These are phyloP conservation scores for Gnomoniopsis sp. DNA, from an alignment of 2,329 filamentous ascomycete species.

Conservation along the genomic window DNA sequence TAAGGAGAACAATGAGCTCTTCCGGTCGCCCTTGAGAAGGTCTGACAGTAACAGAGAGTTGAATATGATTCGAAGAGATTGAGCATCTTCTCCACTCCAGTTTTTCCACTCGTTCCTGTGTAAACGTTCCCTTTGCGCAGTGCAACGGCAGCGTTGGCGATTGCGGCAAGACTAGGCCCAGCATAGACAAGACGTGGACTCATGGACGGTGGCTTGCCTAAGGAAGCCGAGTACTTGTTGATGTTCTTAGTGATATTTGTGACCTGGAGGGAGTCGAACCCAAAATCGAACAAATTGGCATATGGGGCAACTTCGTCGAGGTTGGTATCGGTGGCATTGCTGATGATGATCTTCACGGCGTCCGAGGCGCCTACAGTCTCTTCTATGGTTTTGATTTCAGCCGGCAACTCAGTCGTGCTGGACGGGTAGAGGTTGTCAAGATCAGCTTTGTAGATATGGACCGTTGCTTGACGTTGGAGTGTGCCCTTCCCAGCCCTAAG, in stretches of 20 bases:
- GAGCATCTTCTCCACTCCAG: slow-evolving; percentile 7
- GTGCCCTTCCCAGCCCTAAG: slow-evolving; percentile 42
- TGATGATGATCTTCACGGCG: background rate
- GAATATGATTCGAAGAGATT: slow-evolving; percentile 4
- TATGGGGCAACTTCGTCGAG: background rate
- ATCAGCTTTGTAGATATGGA: slow-evolving; percentile 38
- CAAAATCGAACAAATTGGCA: slow-evolving; percentile 5
- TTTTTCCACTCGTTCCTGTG: background rate
- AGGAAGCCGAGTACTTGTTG: background rate
- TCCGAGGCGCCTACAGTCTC: background rate
- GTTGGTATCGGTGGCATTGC: background rate
- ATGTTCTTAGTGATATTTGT: background rate
- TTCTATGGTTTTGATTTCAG: background rate
- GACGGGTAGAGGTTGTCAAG: slow-evolving; percentile 37
- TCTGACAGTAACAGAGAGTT: slow-evolving; percentile 2
- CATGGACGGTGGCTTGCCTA: background rate
- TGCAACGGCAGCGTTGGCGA: background rate
- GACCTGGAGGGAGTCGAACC: slow-evolving; percentile 11
- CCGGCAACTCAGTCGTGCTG: background rate
- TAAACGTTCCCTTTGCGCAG: background rate
- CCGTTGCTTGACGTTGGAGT: slow-evolving; percentile 35
- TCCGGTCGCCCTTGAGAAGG: background rate
- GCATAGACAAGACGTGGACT: slow-evolving; percentile 1
- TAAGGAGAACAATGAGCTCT: slow-evolving; percentile 3
- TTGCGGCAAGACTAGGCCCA: background rate